A percentile compares a stretch with the other conserved stretches of the same genome.
Evolutionary conservation across 192 early-diverging fungal species (phyloP).

Genomic region (Entomortierella parvispora): DNA sequence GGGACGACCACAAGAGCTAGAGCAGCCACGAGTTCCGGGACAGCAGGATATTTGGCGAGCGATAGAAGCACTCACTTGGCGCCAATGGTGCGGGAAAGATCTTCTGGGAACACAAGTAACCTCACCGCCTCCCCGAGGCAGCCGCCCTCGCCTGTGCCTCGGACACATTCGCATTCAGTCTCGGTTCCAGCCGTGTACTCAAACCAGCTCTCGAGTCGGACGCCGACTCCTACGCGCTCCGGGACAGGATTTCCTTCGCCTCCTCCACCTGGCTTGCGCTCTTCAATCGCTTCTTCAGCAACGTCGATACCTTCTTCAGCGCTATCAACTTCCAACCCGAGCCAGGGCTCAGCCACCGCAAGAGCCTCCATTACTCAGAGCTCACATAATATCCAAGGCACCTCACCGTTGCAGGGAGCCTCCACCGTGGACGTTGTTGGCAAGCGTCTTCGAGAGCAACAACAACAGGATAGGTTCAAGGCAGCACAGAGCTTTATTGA

Average conservation of each 20-base stretch:
- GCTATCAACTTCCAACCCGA: slow-evolving; percentile 1
- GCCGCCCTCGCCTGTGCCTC: slow-evolving; percentile 4
- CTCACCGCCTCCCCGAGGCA: slow-evolving; percentile 1
- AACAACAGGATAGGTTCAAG: slow-evolving; percentile 68
- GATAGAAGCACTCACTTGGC: not conserved
- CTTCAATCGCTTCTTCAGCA: not conserved
- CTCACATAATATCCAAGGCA: not conserved
- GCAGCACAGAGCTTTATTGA: slow-evolving; percentile 74
- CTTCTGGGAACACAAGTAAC: not conserved
- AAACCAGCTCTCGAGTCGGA: slow-evolving; percentile 1
- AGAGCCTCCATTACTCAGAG: slow-evolving; percentile 3
- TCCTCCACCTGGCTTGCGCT: not conserved
- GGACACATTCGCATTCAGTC: slow-evolving; percentile 32
- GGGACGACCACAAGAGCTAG: slow-evolving; percentile 16
- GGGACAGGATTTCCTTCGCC: not conserved
- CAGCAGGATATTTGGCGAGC: not conserved
- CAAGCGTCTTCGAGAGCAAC: slow-evolving; percentile 63
- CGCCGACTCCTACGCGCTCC: not conserved
- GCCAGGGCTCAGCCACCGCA: not conserved
- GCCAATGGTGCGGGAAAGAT: slow-evolving; percentile 9
- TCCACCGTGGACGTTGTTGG: slow-evolving; percentile 41
- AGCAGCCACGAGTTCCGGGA: slow-evolving; percentile 21
- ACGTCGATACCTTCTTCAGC: slow-evolving; percentile 3
- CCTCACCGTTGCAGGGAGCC: not conserved
- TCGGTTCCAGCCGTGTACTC: slow-evolving; percentile 24